A percentile compares a stretch with the other conserved stretches of the same genome.
phyloP scores from a whole-genome alignment of 2,329 filamentous ascomycete species.

The Verticillium albo-atrum region DNA sequence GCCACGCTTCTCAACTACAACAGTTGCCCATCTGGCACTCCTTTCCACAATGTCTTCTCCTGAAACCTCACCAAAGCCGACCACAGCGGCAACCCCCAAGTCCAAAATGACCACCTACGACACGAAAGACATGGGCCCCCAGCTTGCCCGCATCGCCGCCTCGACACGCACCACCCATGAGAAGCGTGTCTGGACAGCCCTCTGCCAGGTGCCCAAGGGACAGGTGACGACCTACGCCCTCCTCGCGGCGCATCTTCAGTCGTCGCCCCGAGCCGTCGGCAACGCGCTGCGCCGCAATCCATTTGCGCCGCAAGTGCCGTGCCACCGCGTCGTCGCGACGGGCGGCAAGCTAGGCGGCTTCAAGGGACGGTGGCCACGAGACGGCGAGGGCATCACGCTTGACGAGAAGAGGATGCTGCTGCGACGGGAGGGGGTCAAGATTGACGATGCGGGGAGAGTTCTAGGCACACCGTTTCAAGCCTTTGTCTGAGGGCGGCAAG shows the following conservation, averaged over 20 bases:
- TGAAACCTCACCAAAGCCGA: slow-evolving; percentile 4
- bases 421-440: slow-evolving; percentile 58
- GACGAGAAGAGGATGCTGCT: slow-evolving; percentile 61
- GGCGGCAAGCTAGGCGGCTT: slow-evolving; percentile 76
- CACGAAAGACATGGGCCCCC: slow-evolving; percentile 25
- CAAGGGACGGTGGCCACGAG: slow-evolving; percentile 87
- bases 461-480: slow-evolving; percentile 50
- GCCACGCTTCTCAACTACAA: neutral
- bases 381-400: slow-evolving; percentile 59
- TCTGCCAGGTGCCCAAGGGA: slow-evolving; percentile 74
- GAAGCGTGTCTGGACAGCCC: slow-evolving; percentile 62
- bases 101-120: neutral
- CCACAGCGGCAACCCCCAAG: neutral
- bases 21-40: neutral
- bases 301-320: slow-evolving; percentile 77
- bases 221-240: slow-evolving; percentile 74
- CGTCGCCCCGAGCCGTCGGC: slow-evolving; percentile 72
- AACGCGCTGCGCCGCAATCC: slow-evolving; percentile 75
- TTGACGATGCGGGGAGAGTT: slow-evolving; percentile 57
- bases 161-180: slow-evolving; percentile 49
- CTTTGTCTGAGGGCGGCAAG: slow-evolving; percentile 24
- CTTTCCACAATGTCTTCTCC: neutral
- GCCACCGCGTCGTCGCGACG: slow-evolving; percentile 74
- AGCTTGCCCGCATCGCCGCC: slow-evolving; percentile 39
- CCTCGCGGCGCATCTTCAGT: slow-evolving; percentile 62